These are phyloP conservation scores for Clarkia xantiana DNA, from an alignment of 345 rosid genomes.

Conservation along the genomic window DNA sequence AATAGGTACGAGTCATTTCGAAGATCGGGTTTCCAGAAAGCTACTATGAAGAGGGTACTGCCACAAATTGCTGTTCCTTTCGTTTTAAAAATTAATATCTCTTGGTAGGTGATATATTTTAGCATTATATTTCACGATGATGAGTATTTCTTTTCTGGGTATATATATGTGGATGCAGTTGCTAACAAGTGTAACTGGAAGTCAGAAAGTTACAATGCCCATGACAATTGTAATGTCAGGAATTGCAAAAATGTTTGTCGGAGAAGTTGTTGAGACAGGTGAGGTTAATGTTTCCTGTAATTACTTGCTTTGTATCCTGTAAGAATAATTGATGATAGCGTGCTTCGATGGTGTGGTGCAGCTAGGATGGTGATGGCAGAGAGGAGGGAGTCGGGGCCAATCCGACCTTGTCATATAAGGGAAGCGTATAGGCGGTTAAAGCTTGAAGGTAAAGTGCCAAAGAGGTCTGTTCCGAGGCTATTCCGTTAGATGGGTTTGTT, in stretches of 20 bases:
- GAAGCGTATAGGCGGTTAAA: conserved; percentile 81
- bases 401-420: conserved; percentile 89
- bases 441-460: conserved; percentile 83
- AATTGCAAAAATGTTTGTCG: conserved; percentile 97
- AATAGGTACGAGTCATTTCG: conserved; percentile 84
- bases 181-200: conserved; percentile 59
- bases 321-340: not conserved
- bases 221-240: conserved; percentile 82
- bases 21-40: conserved; percentile 88
- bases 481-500: conserved; percentile 32
- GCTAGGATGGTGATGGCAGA: conserved; percentile 84
- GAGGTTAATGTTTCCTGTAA: not conserved
- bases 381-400: conserved; percentile 85
- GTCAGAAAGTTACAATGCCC: conserved; percentile 69
- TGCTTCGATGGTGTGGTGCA: conserved; percentile 13
- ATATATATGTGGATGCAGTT: conserved; percentile 35
- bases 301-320: not conserved
- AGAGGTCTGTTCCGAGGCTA: conserved; percentile 74
- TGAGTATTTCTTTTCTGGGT: not conserved
- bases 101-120: too few relatives aligned
- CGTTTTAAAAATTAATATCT: too few relatives aligned
- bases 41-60: conserved; percentile 80
- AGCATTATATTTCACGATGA: not conserved
- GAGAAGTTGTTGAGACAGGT: conserved; percentile 97
- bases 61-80: not conserved